Evolutionary conservation across 345 rosid species (phyloP).

Genomic region (Brassica juncea): DNA sequence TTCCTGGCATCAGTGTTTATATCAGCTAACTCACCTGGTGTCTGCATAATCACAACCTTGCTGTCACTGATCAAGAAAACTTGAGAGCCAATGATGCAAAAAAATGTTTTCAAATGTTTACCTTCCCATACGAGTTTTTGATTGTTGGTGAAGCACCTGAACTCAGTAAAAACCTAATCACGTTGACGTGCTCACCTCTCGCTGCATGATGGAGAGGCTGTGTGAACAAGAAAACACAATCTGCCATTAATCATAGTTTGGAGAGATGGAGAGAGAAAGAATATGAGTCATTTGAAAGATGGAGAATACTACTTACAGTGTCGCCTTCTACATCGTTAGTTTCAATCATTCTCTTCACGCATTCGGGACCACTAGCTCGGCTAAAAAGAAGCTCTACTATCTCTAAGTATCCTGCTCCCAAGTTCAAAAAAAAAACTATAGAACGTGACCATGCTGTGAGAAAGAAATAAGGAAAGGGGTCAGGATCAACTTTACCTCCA

Average conservation of each 20-base stretch:
- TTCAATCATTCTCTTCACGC: constrained; percentile 69
- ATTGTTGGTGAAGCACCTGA: constrained; percentile 66
- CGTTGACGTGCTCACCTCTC: constrained; percentile 81
- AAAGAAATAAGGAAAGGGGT: background rate
- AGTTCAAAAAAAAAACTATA: background rate
- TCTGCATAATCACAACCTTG: constrained; percentile 47
- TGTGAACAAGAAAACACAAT: constrained; percentile 33
- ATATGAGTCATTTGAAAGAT: background rate
- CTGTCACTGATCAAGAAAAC: constrained; percentile 11
- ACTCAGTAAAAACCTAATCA: constrained; percentile 62
- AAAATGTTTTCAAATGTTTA: constrained; percentile 32
- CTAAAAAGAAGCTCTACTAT: constrained; percentile 64
- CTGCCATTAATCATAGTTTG: background rate
- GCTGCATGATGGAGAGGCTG: constrained; percentile 98
- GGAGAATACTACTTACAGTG: constrained; percentile 65
- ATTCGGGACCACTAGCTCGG: constrained; percentile 50
- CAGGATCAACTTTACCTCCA: constrained; percentile 53
- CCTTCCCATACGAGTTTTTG: constrained; percentile 71
- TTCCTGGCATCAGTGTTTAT: constrained; percentile 57
- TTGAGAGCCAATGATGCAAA: background rate
- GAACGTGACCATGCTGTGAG: background rate
- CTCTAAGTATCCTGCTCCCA: constrained; percentile 59
- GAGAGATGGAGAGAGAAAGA: background rate
- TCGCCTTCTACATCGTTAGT: constrained; percentile 82
- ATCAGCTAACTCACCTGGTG: constrained; percentile 65